Evolutionary conservation across 2,329 filamentous ascomycete species (phyloP), one percentile per base, ranked within the genome.

Genomic region (Grosmannia serpens): DNA sequence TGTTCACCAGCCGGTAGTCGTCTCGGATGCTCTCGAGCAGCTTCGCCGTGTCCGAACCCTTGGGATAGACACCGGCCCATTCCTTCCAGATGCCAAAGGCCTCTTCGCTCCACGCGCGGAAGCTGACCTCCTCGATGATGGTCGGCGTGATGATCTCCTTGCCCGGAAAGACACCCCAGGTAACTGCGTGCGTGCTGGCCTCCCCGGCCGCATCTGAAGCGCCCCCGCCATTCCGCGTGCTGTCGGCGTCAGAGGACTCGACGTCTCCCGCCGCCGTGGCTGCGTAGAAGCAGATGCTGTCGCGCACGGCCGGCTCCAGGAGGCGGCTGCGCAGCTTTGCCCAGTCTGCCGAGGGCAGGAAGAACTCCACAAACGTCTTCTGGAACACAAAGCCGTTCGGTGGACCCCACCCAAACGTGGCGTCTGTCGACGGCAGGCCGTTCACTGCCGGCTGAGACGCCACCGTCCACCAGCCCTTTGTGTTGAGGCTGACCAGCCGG

Each of bases 91-190:
- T 96, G 35, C 87, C 87, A 74, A 94, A 99, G 1, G 94, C 92
- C 77, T 99, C 94, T 69, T 97, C 94, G 59, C 85, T 82, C 94
- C 94, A 99, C 1, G 94, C 94, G 56, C 97, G 78, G 81, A 99
- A 99, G 70, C 89, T 95, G 70, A 99, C 87, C 20, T 90, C 95
- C 75, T 99, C 94, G 56, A 99, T 94, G 66, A 99, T 96, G 17
- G 94, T 99, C 17, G 94, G 94, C 72, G 99, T 94, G 27, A 99
- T 91, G 69, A 99, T 96, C 73, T 99, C 94, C 71, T 97, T 96
- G 60, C 94, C 94, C 0, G 94, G 92, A 76, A 97, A 99, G 33
- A 99, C 95, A 72, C 94, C 94, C 94, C 94, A 99, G 1, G 94
- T 99, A 2, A 99, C 94, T 0, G 92, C 91, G 68, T 97, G 96